phyloP scores from a whole-genome alignment of 176 grass and related monocot genomes.

The Pontederia paniculata region DNA sequence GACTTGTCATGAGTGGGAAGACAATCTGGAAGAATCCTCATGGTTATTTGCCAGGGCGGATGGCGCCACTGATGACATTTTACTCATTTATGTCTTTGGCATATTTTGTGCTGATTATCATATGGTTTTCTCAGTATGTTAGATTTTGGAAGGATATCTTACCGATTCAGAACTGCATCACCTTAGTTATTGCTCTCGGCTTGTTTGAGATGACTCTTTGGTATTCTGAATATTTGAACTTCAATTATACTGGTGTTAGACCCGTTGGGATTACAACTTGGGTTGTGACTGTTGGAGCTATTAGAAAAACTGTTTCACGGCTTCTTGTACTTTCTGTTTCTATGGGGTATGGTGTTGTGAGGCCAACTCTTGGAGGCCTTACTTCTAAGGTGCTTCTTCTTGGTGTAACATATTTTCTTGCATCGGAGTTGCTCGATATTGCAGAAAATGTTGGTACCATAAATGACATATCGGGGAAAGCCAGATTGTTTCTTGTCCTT shows the following conservation, averaged over 20 bases:
- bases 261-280: conserved; percentile 94
- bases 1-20: conserved; percentile 93
- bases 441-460: conserved; percentile 98
- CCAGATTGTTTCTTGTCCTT: conserved; percentile 83
- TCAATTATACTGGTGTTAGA: conserved; percentile 71
- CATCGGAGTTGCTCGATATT: conserved; percentile 70
- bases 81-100: conserved; percentile 83
- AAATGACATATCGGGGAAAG: conserved; percentile 95
- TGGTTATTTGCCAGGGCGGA: conserved; percentile 80
- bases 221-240: conserved; percentile 97
- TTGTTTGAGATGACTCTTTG: conserved; percentile 97
- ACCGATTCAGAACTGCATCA: conserved; percentile 96
- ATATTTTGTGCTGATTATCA: conserved; percentile 55
- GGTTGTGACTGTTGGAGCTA: conserved; percentile 90
- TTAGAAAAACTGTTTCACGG: conserved; percentile 88
- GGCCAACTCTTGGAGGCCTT: conserved; percentile 89
- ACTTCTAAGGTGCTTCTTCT: conserved; percentile 94
- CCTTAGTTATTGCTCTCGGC: conserved; percentile 82
- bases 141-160: conserved; percentile 94
- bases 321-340: conserved; percentile 91
- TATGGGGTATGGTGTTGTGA: conserved; percentile 96
- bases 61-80: conserved; percentile 89
- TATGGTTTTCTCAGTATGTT: conserved; percentile 88
- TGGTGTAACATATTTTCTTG: conserved; percentile 93
- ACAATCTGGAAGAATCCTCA: conserved; percentile 92